These are phyloP conservation scores for Crotalaria pallida DNA, from an alignment of 306 rosid species.

Conservation along the genomic window DNA sequence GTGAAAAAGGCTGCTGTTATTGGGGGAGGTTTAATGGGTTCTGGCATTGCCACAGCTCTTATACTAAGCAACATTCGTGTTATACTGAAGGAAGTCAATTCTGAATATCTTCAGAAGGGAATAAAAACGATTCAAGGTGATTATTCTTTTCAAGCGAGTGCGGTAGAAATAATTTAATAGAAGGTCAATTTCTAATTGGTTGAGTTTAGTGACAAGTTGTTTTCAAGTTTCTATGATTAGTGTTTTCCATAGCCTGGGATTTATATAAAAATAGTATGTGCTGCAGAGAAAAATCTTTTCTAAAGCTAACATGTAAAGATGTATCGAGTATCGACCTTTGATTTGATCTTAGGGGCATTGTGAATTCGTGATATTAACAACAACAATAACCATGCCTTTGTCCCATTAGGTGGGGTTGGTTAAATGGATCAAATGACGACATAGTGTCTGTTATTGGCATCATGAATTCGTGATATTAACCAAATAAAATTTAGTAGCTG, in stretches of 20 bases:
- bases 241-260: neutral
- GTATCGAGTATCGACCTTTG: neutral
- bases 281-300: neutral
- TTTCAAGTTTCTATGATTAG: neutral
- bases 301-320: neutral
- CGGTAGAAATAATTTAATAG: neutral
- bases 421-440: too few relatives aligned
- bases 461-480: neutral
- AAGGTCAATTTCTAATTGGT: neutral
- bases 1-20: conserved; percentile 83
- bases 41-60: conserved; percentile 94
- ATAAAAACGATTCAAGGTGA: conserved; percentile 69
- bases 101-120: conserved; percentile 77
- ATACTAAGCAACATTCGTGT: conserved; percentile 64
- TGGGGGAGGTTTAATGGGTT: conserved; percentile 99
- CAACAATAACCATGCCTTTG: too few relatives aligned
- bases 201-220: neutral
- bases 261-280: neutral
- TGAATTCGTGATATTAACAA: neutral
- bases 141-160: conserved; percentile 1
- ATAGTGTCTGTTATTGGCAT: too few relatives aligned
- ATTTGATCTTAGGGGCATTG: neutral
- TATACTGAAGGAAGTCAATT: conserved; percentile 81
- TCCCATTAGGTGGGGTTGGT: too few relatives aligned
- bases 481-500: neutral